Evolutionary conservation across 768 basidiomycete species (phyloP), one percentile per base, ranked within the genome.

Genomic region (Trametes cinnabarina): DNA sequence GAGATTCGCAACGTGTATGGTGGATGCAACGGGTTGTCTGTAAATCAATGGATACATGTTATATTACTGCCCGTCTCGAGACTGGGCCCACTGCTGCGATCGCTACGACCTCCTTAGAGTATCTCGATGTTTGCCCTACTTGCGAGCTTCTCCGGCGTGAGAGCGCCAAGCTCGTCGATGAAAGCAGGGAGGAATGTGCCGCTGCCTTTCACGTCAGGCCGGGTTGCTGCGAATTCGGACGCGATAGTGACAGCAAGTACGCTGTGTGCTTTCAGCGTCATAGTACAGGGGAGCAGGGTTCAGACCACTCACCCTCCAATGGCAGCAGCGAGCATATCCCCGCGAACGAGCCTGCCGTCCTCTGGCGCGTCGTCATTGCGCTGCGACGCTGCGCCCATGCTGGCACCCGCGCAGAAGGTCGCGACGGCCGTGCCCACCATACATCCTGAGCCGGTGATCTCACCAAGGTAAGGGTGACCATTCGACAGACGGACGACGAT

Each of bases 371-470:
- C 62, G 53, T 50, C 44, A n/a, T 47, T 52, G 41, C 49, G 55
- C 35, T 60, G 63, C 57, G 60, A 64, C 19, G 73, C 68, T n/a
- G 72, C 71, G 30, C 71, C 69, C 28, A 80, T 66, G 53, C 80
- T 76, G 11, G 86, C 84, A 2, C 83, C 87, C 4, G 87, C 92
- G 68, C 89, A 91, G 72, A 87, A 94, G 15, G 87, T 82, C 0
- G 92, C 89, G 47, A 96, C 81, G 28, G 81, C 77, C 10, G 89
- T 88, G 25, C 89, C 90, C 22, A 84, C 76, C 70, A 95, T 84
- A 66, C 94, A 98, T 4, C 94, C 94, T 23, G 90, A 90, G 0
- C 94, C 95, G 0, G 95, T 97, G 55, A 98, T 93, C 52, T 81
- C 77, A 0, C 85, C 87, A 8, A 97, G 82, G 23, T 88, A 73